These are phyloP conservation scores for Agrocybe pediades DNA, from an alignment of 768 basidiomycete species.

Conservation along the genomic window DNA sequence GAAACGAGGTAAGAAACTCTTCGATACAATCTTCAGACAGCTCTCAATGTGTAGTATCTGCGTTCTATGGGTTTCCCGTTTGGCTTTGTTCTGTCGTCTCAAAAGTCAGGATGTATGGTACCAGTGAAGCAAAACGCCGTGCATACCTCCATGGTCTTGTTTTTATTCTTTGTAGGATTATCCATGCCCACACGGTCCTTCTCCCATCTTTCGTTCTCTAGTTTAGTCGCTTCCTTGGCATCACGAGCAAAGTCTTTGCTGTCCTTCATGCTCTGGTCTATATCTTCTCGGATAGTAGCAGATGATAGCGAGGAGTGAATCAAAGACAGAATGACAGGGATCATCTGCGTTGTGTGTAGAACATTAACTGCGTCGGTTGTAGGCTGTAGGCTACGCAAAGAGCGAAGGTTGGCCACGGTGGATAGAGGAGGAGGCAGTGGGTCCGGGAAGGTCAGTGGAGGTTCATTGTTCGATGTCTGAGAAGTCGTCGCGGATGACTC, in stretches of 20 bases:
- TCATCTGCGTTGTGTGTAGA: slow-evolving; percentile 58
- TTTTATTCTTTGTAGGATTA: slow-evolving; percentile 22
- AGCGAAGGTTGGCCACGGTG: slow-evolving; percentile 42
- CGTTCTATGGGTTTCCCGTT: slow-evolving; percentile 49
- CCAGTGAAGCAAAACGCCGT: not conserved
- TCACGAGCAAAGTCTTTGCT: slow-evolving; percentile 55
- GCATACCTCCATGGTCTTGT: slow-evolving; percentile 27
- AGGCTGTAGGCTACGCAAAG: slow-evolving; percentile 51
- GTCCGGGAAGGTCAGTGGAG: slow-evolving; percentile 48
- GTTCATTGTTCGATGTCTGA: slow-evolving; percentile 5
- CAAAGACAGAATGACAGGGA: slow-evolving; percentile 66
- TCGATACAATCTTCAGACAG: slow-evolving; percentile 49
- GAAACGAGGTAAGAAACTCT: slow-evolving; percentile 54
- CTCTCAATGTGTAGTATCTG: slow-evolving; percentile 53
- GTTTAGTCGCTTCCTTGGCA: slow-evolving; percentile 51
- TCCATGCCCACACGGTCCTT: slow-evolving; percentile 37
- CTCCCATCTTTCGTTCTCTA: slow-evolving; percentile 64
- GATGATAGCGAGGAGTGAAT: slow-evolving; percentile 52
- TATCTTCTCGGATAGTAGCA: slow-evolving; percentile 51
- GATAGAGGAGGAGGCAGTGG: slow-evolving; percentile 57
- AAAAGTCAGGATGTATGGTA: not conserved
- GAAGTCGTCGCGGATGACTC: slow-evolving; percentile 7
- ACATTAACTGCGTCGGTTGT: slow-evolving; percentile 27
- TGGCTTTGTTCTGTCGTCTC: slow-evolving; percentile 40
- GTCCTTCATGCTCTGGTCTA: slow-evolving; percentile 60